A percentile compares a stretch with the other conserved stretches of the same genome.
phyloP scores from a whole-genome alignment of 2,329 filamentous ascomycete species.

The Aciculosporium take region DNA sequence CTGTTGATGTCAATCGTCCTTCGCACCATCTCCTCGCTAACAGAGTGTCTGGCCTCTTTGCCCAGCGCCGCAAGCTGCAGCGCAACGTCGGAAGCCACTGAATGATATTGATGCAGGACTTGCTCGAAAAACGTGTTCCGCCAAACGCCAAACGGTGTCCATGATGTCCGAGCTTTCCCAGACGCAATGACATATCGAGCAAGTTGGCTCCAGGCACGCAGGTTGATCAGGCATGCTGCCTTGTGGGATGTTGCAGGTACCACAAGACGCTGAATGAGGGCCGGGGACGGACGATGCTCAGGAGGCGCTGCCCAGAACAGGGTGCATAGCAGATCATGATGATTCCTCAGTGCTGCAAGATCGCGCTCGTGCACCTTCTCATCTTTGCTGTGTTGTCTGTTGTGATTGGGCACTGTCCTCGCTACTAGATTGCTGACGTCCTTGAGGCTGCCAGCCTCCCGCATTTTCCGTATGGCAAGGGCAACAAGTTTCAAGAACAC shows the following conservation, averaged over 20 bases:
- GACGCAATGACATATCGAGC: constrained; percentile 41
- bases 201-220: constrained; percentile 49
- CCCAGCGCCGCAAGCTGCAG: constrained; percentile 38
- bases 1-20: constrained; percentile 38
- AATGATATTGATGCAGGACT: constrained; percentile 42
- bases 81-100: constrained; percentile 40
- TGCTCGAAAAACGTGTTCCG: constrained; percentile 43
- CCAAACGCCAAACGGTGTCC: constrained; percentile 33
- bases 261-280: constrained; percentile 45
- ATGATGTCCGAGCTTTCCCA: constrained; percentile 31
- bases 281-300: constrained; percentile 36
- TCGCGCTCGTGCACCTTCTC: constrained; percentile 44
- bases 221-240: constrained; percentile 49
- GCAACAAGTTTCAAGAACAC: constrained; percentile 52
- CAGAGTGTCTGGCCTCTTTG: constrained; percentile 26
- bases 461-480: constrained; percentile 38
- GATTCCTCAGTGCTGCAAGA: constrained; percentile 49
- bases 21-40: constrained; percentile 32
- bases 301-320: constrained; percentile 50
- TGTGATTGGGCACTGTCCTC: constrained; percentile 50
- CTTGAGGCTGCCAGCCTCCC: constrained; percentile 32
- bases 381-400: constrained; percentile 49
- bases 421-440: constrained; percentile 47
- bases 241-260: constrained; percentile 47
- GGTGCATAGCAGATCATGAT: constrained; percentile 53